Percentiles rank a stretch among this genome's conserved stretches.
Evolutionary conservation across 2,329 filamentous ascomycete species (phyloP).

Genomic region (Penicillium sp.): DNA sequence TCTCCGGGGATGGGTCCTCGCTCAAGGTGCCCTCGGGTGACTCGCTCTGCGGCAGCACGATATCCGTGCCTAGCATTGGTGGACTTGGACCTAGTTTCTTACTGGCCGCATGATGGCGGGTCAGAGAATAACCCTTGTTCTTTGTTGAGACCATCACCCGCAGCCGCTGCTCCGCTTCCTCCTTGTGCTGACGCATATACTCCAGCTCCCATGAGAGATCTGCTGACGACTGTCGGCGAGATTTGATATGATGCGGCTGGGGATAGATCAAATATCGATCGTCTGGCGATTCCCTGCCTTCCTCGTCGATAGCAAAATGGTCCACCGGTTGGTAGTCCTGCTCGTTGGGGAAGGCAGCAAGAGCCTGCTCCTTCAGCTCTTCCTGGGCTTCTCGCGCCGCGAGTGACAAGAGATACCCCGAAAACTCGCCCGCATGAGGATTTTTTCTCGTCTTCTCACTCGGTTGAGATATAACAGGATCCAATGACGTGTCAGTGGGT

Average conservation of each 20-base stretch:
- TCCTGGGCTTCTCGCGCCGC: constrained; percentile 74
- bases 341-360: constrained; percentile 47
- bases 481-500: constrained; percentile 17
- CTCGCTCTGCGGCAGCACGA: constrained; percentile 71
- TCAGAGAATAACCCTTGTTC: constrained; percentile 22
- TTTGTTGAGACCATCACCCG: constrained; percentile 28
- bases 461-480: constrained; percentile 30
- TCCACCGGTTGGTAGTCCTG: constrained; percentile 42
- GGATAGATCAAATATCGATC: constrained; percentile 19
- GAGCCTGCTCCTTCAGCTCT: constrained; percentile 63
- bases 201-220: constrained; percentile 65
- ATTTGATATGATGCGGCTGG: constrained; percentile 26
- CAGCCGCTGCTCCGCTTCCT: constrained; percentile 51
- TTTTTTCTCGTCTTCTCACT: constrained; percentile 31
- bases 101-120: constrained; percentile 43
- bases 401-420: constrained; percentile 70
- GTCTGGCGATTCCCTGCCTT: constrained; percentile 32
- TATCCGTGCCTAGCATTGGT: constrained; percentile 80
- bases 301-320: constrained; percentile 43
- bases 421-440: constrained; percentile 69
- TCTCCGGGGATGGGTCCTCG: constrained; percentile 62
- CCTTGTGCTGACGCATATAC: constrained; percentile 73
- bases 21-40: constrained; percentile 82
- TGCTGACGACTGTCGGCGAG: constrained; percentile 39
- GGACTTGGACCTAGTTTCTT: constrained; percentile 56